Evolutionary conservation across 371 early-diverging fungal species (phyloP).

Genomic region (Syncephalastrum contaminatum): DNA sequence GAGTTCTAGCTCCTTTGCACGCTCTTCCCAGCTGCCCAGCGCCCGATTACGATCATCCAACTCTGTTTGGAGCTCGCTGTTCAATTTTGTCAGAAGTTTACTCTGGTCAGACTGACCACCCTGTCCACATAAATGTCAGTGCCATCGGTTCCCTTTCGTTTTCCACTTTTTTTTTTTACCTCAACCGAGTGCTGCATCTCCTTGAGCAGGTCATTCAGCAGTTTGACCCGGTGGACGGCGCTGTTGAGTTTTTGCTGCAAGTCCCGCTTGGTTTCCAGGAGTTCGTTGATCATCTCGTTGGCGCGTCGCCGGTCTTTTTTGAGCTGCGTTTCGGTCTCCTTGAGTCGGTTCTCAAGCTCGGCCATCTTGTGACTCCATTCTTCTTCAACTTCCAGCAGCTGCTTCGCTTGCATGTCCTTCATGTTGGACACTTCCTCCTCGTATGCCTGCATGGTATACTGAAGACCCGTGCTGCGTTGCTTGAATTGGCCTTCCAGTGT

Average conservation of each 20-base stretch:
- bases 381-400: constrained; percentile 23
- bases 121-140: not conserved
- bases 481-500: constrained; percentile 18
- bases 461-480: constrained; percentile 6
- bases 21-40: constrained; percentile 9
- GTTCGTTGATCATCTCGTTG: constrained; percentile 22
- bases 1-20: constrained; percentile 15
- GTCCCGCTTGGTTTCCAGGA: constrained; percentile 13
- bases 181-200: constrained; percentile 19
- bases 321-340: constrained; percentile 19
- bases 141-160: not conserved
- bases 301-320: constrained; percentile 22
- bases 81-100: constrained; percentile 20
- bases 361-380: constrained; percentile 20
- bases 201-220: constrained; percentile 20
- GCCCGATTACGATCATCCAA: constrained; percentile 23
- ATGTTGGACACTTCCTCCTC: constrained; percentile 19
- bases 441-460: constrained; percentile 13
- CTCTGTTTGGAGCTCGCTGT: constrained; percentile 24
- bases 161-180: constrained; percentile 15
- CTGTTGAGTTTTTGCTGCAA: constrained; percentile 24
- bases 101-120: constrained; percentile 8
- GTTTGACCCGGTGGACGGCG: constrained; percentile 17
- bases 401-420: constrained; percentile 17
- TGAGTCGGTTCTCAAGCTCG: constrained; percentile 13